Base-by-base conservation (phyloP, 805 yeast genomes). In the Priceomyces medius region DNA sequence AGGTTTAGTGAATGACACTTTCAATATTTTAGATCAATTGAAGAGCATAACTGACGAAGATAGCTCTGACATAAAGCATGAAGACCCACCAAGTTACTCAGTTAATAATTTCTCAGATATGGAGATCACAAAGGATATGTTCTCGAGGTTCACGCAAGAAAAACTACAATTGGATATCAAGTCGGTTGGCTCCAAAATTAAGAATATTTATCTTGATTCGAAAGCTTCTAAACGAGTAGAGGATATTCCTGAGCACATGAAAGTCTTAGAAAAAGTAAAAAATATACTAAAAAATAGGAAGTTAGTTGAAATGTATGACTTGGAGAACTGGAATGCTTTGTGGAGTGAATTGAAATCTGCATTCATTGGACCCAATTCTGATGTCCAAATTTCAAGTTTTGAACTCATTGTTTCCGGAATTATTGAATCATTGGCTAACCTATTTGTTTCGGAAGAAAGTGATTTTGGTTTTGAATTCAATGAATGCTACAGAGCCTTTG, bases 351-450 rank as follows among this genome's bases (percentile, higher is more conserved):
- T 68, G 16, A 41, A 49, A 21, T 21, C 14, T 13, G 47, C 52
- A 1, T 28, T 64, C 12, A 40, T 37, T 23, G 52, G 53, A 3
- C 39, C 43, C 17, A 35, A 38, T 2, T 41, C 48, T 14, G 34
- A 33, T 20, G 20, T 35, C n/a, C 46, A 43, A 17, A 64, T 85
- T 4, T 86, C 96, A 0, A 82, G 90, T 44, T 87, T 81, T 63
- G 96, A 88, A 56, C 65, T 89, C 24, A 71, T 81, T 4, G 74
- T 84, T 2, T 84, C 89, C 2, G 89, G 89, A 0, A 58, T 86
- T 5, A 70, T 84, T 6, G 66, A 68, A 4, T 51, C 68, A 0
- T 55, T 84, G 20, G 50, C 67, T 3, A 18, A 42, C 1, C 40
- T 71, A 2, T 75, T 80, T 35, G 47, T 48, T 1, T 38, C 48